phyloP scores from a whole-genome alignment of 2,329 filamentous ascomycete genomes.

The Amauroascus verrucosus region DNA sequence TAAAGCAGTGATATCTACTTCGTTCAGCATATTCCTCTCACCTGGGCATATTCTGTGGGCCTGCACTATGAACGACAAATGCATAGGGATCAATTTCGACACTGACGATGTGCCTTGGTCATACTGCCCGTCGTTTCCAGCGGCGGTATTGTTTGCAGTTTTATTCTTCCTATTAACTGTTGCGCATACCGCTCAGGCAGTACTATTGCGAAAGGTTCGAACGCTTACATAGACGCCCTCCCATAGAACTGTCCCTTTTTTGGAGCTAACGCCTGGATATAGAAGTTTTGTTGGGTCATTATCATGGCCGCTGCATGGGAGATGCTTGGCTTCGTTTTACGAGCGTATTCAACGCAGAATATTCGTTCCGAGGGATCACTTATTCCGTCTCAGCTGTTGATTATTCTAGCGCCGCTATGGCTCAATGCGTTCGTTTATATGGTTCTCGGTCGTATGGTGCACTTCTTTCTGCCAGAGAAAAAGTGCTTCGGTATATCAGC shows the following conservation, averaged over 20 bases:
- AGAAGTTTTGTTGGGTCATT: constrained; percentile 19
- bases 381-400: constrained; percentile 15
- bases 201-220: constrained; percentile 15
- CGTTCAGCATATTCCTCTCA: background rate
- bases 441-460: constrained; percentile 38
- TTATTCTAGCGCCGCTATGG: constrained; percentile 18
- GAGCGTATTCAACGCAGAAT: constrained; percentile 11
- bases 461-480: constrained; percentile 35
- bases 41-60: background rate
- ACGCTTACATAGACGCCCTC: background rate
- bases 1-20: background rate
- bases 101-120: constrained; percentile 13
- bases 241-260: background rate
- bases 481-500: constrained; percentile 33
- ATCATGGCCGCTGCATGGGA: constrained; percentile 15
- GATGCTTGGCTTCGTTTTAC: constrained; percentile 14
- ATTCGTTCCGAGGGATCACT: constrained; percentile 12
- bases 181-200: constrained; percentile 13
- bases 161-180: constrained; percentile 12
- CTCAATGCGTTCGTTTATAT: constrained; percentile 43
- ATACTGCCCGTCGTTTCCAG: constrained; percentile 16
- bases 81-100: constrained; percentile 10
- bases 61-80: constrained; percentile 4
- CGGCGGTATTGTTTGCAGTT: constrained; percentile 14
- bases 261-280: background rate